Percentiles rank a stretch among this genome's conserved stretches.
Evolutionary conservation across 192 early-diverging fungal genomes (phyloP).

Genomic region (Mortierella hygrophila): DNA sequence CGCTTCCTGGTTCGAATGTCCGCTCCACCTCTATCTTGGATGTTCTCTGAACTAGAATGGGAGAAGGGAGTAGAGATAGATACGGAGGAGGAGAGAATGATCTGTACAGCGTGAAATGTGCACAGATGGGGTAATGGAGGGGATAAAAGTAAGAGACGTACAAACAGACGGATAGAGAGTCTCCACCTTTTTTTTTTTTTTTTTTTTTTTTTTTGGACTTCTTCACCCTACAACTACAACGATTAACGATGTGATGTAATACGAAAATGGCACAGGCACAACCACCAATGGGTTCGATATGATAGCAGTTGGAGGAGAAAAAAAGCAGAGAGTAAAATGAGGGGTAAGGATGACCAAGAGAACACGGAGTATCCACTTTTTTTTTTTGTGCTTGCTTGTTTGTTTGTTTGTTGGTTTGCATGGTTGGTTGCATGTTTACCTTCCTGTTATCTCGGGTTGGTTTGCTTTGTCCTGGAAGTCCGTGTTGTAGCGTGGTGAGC

Average conservation of each 20-base stretch:
- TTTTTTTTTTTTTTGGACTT: not conserved
- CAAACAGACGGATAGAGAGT: not conserved
- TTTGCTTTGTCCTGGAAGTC: not conserved
- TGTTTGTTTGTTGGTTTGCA: not conserved
- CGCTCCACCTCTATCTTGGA: not conserved
- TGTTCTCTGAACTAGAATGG: not conserved
- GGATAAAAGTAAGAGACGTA: not conserved
- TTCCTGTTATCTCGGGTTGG: not conserved
- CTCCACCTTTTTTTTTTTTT: not conserved
- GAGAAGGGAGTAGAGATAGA: not conserved
- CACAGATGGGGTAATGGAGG: not conserved
- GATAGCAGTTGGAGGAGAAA: not conserved
- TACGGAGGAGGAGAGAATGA: not conserved
- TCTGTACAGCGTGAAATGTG: too few species aligned
- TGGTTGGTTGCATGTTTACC: not conserved
- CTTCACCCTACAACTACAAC: not conserved
- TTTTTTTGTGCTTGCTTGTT: not conserved
- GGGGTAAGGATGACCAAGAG: not conserved
- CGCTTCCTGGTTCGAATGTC: not conserved
- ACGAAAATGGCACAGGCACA: not conserved
- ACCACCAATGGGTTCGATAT: not conserved
- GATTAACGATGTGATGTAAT: not conserved
- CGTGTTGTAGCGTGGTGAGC: not conserved
- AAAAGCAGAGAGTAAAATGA: not conserved
- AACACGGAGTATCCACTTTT: conserved; percentile 3